Evolutionary conservation across 371 early-diverging fungal genomes (phyloP).

Genomic region (Thermomucor indicae-seudaticae): DNA sequence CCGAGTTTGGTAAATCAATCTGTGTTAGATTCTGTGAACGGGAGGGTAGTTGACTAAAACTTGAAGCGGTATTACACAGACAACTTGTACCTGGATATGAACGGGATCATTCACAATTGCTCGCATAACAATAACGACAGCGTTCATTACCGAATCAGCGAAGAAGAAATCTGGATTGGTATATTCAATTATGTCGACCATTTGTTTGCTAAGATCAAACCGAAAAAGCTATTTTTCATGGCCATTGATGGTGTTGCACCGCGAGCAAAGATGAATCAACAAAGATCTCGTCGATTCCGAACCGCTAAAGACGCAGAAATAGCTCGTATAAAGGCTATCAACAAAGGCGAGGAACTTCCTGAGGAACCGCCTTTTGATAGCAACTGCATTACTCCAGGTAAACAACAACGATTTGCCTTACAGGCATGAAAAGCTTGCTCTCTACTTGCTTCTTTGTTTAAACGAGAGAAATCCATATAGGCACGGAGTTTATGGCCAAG

Average conservation of each 20-base stretch:
- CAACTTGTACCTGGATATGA: conserved; percentile 99
- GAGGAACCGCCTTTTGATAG: conserved; percentile 88
- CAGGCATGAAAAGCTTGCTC: background rate
- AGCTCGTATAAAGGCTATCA: conserved; percentile 50
- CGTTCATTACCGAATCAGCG: conserved; percentile 71
- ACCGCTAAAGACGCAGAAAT: conserved; percentile 88
- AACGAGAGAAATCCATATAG: conserved; percentile 16
- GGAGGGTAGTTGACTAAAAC: background rate
- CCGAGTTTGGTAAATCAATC: conserved; percentile 82
- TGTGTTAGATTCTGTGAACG: background rate
- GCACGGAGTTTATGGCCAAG: conserved; percentile 97
- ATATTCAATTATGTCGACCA: conserved; percentile 97
- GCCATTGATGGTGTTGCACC: conserved; percentile 99
- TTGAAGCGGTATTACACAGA: conserved; percentile 33
- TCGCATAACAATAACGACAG: conserved; percentile 90
- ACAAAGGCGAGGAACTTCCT: conserved; percentile 68
- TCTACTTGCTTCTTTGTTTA: background rate
- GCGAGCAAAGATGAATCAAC: conserved; percentile 99
- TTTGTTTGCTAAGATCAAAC: conserved; percentile 88
- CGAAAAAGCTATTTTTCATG: conserved; percentile 94
- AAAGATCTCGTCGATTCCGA: conserved; percentile 95
- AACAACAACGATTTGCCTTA: background rate
- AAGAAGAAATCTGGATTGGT: conserved; percentile 91
- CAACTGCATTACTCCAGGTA: conserved; percentile 99
- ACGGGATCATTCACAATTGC: conserved; percentile 99